phyloP scores from a whole-genome alignment of 805 yeast species.

The Metschnikowia vanudenii region DNA sequence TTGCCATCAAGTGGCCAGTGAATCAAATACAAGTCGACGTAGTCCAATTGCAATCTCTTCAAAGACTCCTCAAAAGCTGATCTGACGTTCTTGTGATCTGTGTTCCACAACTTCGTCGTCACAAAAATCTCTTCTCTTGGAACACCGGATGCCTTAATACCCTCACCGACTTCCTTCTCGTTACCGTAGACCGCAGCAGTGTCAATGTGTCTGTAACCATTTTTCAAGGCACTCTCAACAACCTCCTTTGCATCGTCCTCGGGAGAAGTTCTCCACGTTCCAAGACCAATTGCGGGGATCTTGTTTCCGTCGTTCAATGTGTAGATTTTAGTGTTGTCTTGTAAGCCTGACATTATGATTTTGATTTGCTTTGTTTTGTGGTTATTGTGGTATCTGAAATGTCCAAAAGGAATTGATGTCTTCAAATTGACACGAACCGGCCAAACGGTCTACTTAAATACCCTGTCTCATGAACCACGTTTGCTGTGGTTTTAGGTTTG shows the following conservation, averaged over 20 bases:
- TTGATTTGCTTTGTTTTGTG: not conserved
- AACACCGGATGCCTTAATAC: conserved; percentile 15
- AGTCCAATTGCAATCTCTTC: conserved; percentile 16
- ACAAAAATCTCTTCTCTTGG: conserved; percentile 54
- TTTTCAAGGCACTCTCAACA: conserved; percentile 55
- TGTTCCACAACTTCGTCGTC: conserved; percentile 20
- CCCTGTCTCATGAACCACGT: not conserved
- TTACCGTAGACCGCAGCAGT: conserved; percentile 19
- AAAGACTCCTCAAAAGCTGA: conserved; percentile 16
- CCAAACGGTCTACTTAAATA: not conserved
- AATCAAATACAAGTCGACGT: conserved; percentile 19
- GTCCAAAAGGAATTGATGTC: no score
- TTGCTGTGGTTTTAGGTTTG: not conserved
- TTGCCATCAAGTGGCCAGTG: conserved; percentile 22
- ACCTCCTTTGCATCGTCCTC: conserved; percentile 52
- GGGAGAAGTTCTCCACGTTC: conserved; percentile 60
- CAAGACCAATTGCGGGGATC: conserved; percentile 20
- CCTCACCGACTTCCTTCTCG: conserved; percentile 18
- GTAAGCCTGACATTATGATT: conserved; percentile 13
- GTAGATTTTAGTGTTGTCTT: conserved; percentile 10
- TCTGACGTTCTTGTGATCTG: conserved; percentile 12
- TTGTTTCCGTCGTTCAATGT: conserved; percentile 16
- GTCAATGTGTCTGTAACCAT: conserved; percentile 22
- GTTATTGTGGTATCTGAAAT: not conserved
- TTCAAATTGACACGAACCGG: not conserved